phyloP scores from a whole-genome alignment of 352 stramenopile genomes.

The Elongisporangium anandrum region DNA sequence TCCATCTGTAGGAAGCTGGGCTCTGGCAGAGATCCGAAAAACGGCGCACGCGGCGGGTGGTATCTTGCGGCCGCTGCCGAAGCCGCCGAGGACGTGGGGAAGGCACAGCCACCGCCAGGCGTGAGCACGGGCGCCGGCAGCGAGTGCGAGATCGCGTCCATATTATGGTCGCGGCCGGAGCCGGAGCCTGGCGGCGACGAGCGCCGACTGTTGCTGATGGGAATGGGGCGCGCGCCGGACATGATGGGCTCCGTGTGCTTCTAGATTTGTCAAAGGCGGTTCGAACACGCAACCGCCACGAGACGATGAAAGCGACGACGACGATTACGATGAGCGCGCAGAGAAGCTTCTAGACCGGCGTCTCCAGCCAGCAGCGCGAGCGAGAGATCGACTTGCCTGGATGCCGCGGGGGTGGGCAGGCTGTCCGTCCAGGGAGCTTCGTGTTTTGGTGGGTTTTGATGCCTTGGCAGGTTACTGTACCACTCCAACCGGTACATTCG shows the following conservation, averaged over 20 bases:
- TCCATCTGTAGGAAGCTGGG: slow-evolving; percentile 49
- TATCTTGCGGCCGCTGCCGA: slow-evolving; percentile 15
- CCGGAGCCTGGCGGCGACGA: slow-evolving; percentile 13
- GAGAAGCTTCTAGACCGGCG: background rate
- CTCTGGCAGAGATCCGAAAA: slow-evolving; percentile 62
- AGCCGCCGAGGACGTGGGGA: slow-evolving; percentile 25
- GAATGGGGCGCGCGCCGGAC: slow-evolving; percentile 47
- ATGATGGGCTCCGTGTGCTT: slow-evolving; percentile 8
- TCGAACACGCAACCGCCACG: background rate
- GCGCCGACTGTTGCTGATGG: slow-evolving; percentile 45
- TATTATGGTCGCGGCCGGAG: background rate
- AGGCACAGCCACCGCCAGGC: slow-evolving; percentile 49
- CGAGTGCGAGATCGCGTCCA: slow-evolving; percentile 46
- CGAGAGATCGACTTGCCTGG: background rate
- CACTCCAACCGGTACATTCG: background rate
- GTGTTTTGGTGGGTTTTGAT: slow-evolving; percentile 2
- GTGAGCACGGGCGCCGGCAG: slow-evolving; percentile 48
- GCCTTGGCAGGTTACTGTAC: background rate
- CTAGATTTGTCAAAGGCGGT: background rate
- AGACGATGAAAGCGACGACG: background rate
- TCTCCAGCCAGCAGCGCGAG: background rate
- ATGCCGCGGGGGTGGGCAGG: background rate
- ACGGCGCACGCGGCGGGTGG: slow-evolving; percentile 44
- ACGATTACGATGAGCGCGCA: background rate
- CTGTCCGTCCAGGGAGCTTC: background rate